Base-by-base conservation (phyloP, 371 early-diverging fungal species). In the Actinomucor elegans region DNA sequence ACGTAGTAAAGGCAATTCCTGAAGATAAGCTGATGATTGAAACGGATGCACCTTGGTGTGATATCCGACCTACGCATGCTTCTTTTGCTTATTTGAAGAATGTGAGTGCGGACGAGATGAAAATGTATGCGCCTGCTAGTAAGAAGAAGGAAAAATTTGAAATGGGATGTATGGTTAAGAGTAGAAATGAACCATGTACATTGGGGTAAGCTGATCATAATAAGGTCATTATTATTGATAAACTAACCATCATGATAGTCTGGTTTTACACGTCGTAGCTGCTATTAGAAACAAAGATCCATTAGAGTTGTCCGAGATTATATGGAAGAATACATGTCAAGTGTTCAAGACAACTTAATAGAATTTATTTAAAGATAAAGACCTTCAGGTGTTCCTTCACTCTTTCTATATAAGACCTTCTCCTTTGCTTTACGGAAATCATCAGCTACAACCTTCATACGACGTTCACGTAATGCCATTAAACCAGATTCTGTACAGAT, bases 401-500 rank as follows among this genome's bases (percentile, higher is more conserved):
- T 94, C 91, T 99, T 99, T 66, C 94, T 85, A 73, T 95, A 98
- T 59, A 99, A 80, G 18, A 99, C 98, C 83, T 99, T 99, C 68
- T 99, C 99, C 67, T 93, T 94, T 12, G 99, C 99, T 80, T 98
- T 97, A 66, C 87, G 86, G 67, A 99, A 94, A 78, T 99, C 99
- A 53, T 97, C 96, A 48, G 93, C 96, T 35, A 92, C 87, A 17
- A 99, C 99, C 77, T 94, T 94, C 95, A 97, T 99, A 65, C 99
- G 87, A 61, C 99, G 92, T 77, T 99, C 99, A 57, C 99, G 90
- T 45, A 99, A 76, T 15, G 99, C 99, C 65, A 98, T 72, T 73
- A 99, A 81, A 53, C 99, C 99, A 24, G 99, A 94, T 71, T 99
- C 99, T 8, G 99, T 99, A 81, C 99, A 99, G 45, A 99, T 96